phyloP scores from a whole-genome alignment of 345 rosid species.

The Carallia brachiata region DNA sequence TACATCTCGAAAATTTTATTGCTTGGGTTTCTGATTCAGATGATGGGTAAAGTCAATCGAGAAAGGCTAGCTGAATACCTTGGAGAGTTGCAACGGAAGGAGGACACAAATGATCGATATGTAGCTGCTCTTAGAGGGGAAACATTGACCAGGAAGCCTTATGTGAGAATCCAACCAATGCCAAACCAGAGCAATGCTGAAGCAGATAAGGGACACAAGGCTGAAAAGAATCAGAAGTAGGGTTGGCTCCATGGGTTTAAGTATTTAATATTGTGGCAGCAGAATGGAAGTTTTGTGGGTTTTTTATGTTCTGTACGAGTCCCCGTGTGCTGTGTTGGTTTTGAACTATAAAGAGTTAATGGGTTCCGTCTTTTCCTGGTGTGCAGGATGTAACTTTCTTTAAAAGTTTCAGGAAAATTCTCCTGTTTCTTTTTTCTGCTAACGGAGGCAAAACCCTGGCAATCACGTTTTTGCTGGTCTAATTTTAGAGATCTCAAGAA shows the following conservation, averaged over 20 bases:
- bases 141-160: slow-evolving; percentile 81
- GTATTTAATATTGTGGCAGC: background rate
- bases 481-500: too few species aligned
- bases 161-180: slow-evolving; percentile 68
- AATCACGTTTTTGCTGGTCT: too few species aligned
- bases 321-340: too few species aligned
- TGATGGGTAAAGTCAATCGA: slow-evolving; percentile 89
- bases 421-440: too few species aligned
- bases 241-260: background rate
- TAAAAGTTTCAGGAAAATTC: too few species aligned
- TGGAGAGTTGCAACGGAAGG: slow-evolving; percentile 80
- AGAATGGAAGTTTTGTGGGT: background rate
- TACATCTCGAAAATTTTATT: background rate
- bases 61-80: slow-evolving; percentile 91
- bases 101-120: slow-evolving; percentile 88
- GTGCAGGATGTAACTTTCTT: too few species aligned
- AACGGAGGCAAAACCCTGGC: too few species aligned
- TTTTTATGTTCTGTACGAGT: too few species aligned
- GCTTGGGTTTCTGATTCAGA: slow-evolving; percentile 38
- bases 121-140: slow-evolving; percentile 87
- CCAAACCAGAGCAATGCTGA: slow-evolving; percentile 33
- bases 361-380: too few species aligned
- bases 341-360: too few species aligned
- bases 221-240: slow-evolving; percentile 15
- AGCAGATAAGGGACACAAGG: slow-evolving; percentile 26